Percentiles rank a stretch among this genome's conserved stretches.
These are phyloP conservation scores for Mycena polygramma DNA, from an alignment of 768 basidiomycete species.

Conservation along the genomic window DNA sequence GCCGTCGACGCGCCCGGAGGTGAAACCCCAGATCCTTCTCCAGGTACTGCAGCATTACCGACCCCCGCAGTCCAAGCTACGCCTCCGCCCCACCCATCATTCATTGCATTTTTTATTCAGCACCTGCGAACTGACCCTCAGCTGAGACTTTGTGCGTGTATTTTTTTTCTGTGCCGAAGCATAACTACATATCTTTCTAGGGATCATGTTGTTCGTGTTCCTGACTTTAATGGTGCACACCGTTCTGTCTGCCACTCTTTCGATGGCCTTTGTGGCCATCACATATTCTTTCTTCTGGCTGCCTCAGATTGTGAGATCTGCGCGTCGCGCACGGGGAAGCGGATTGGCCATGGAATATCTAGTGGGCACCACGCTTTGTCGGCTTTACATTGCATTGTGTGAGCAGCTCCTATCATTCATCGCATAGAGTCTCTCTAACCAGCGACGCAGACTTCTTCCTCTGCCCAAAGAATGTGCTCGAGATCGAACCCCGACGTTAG, in stretches of 20 bases:
- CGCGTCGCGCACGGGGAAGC: conserved; percentile 75
- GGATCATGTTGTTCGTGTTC: conserved; percentile 76
- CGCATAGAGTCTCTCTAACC: conserved; percentile 20
- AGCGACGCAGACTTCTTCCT: conserved; percentile 77
- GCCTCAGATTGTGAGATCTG: conserved; percentile 86
- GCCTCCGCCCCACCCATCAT: conserved; percentile 46
- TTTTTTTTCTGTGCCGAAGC: background rate
- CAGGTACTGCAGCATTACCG: conserved; percentile 32
- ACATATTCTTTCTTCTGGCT: conserved; percentile 89
- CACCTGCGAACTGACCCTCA: conserved; percentile 79
- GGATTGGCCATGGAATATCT: conserved; percentile 80
- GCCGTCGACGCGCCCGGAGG: conserved; percentile 4
- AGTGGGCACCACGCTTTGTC: conserved; percentile 79
- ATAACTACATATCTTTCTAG: conserved; percentile 49
- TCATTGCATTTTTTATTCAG: conserved; percentile 66
- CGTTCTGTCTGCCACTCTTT: conserved; percentile 74
- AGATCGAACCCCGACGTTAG: conserved; percentile 81
- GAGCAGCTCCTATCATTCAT: conserved; percentile 46
- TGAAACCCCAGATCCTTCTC: conserved; percentile 21
- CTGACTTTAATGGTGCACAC: conserved; percentile 82
- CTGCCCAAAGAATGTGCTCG: conserved; percentile 89
- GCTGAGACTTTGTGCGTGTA: conserved; percentile 73
- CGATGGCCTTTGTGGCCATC: conserved; percentile 72
- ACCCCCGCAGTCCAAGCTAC: conserved; percentile 41
- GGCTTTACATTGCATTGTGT: conserved; percentile 84